Conservation (phyloP, 2,329 filamentous ascomycete genomes). For the Arachnopeziza araneosa region DNA sequence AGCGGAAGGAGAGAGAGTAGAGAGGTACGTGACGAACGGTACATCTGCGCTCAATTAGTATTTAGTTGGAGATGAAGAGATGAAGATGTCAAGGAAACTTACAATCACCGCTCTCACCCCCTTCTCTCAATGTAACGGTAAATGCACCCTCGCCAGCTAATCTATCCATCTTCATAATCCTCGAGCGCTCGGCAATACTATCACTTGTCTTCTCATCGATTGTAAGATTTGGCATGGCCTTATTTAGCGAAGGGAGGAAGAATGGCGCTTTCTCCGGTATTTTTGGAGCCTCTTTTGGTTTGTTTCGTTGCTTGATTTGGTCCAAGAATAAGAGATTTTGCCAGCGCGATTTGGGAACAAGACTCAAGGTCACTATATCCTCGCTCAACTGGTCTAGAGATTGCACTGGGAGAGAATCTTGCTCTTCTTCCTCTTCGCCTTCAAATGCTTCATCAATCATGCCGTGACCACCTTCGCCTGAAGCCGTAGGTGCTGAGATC, state of each 20-base stretch:
- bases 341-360: slow-evolving; percentile 89
- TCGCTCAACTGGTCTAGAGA: slow-evolving; percentile 71
- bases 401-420: slow-evolving; percentile 49
- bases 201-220: slow-evolving; percentile 29
- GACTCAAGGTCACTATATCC: slow-evolving; percentile 80
- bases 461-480: slow-evolving; percentile 73
- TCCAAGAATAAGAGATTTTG: slow-evolving; percentile 92
- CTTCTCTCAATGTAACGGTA: slow-evolving; percentile 49
- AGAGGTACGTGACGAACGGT: slow-evolving; percentile 71
- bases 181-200: slow-evolving; percentile 48
- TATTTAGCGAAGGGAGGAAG: slow-evolving; percentile 70
- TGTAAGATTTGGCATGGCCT: slow-evolving; percentile 15
- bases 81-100: slow-evolving; percentile 32
- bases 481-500: slow-evolving; percentile 65
- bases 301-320: slow-evolving; percentile 84
- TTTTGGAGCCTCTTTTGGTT: slow-evolving; percentile 87
- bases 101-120: slow-evolving; percentile 55
- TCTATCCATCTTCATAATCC: slow-evolving; percentile 63
- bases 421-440: slow-evolving; percentile 44
- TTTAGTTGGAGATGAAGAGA: slow-evolving; percentile 6
- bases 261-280: slow-evolving; percentile 91
- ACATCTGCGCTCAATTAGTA: slow-evolving; percentile 40
- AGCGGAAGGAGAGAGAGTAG: slow-evolving; percentile 73
- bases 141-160: slow-evolving; percentile 53
- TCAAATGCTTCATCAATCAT: slow-evolving; percentile 73